Percentiles rank a stretch among this genome's conserved stretches.
Conservation (phyloP, 2,329 filamentous ascomycete species). For the Cercospora berteroae region DNA sequence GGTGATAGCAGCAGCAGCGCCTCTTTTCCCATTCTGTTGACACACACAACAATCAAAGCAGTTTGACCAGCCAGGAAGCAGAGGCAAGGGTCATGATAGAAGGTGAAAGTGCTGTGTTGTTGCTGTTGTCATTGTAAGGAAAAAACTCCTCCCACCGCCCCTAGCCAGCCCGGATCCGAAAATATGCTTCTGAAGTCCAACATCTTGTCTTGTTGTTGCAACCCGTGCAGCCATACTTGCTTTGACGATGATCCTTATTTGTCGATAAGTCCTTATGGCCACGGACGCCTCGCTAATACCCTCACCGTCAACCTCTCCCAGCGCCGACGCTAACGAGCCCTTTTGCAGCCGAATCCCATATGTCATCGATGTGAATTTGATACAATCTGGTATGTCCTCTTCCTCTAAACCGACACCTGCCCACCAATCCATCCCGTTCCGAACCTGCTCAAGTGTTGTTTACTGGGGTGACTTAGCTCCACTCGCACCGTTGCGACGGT, state of each 20-base stretch:
- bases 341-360: conserved; percentile 31
- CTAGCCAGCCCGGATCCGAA: neutral
- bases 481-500: conserved; percentile 44
- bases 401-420: neutral
- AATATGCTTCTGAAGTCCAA: conserved; percentile 3
- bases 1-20: neutral
- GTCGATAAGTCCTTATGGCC: conserved; percentile 13
- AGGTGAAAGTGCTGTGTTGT: neutral
- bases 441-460: conserved; percentile 1
- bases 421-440: neutral
- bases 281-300: conserved; percentile 30
- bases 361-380: conserved; percentile 27
- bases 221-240: conserved; percentile 14
- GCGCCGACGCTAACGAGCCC: conserved; percentile 29
- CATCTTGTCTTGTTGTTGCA: neutral
- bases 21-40: neutral
- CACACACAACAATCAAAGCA: neutral
- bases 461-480: conserved; percentile 38
- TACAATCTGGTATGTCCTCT: conserved; percentile 23
- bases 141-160: neutral
- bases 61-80: neutral
- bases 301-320: conserved; percentile 26
- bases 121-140: neutral
- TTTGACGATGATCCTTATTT: conserved; percentile 23
- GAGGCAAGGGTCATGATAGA: neutral